These are phyloP conservation scores for Babjeviella inositovora DNA, from an alignment of 805 yeast genomes.

Conservation along the genomic window DNA sequence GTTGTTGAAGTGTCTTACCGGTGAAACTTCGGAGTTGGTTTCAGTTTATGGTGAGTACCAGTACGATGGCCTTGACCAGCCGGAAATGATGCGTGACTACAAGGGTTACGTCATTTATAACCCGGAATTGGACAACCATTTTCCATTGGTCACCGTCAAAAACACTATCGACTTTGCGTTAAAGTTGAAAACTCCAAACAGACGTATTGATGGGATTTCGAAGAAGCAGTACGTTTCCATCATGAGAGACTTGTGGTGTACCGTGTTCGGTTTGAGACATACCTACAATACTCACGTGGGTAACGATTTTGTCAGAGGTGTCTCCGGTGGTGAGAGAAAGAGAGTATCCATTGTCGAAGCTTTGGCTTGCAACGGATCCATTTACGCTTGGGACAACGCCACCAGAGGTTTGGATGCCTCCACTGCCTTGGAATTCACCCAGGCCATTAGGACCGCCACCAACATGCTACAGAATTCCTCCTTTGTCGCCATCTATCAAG, in stretches of 20 bases:
- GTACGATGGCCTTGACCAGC: constrained; percentile 32
- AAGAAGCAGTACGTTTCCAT: constrained; percentile 18
- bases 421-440: constrained; percentile 28
- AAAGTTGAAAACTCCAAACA: constrained; percentile 28
- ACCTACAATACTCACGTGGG: constrained; percentile 46
- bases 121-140: constrained; percentile 33
- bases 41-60: constrained; percentile 19
- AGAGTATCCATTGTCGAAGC: constrained; percentile 52
- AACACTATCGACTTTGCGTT: constrained; percentile 34
- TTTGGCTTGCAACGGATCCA: constrained; percentile 22
- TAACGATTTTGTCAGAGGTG: constrained; percentile 46
- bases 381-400: constrained; percentile 37
- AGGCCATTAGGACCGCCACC: constrained; percentile 24
- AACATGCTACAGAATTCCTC: constrained; percentile 20
- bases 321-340: constrained; percentile 55
- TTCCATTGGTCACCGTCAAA: constrained; percentile 32
- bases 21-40: constrained; percentile 20
- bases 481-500: constrained; percentile 29
- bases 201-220: constrained; percentile 22
- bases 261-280: constrained; percentile 29
- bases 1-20: constrained; percentile 26
- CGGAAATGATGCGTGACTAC: constrained; percentile 26
- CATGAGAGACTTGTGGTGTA: constrained; percentile 19
- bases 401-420: constrained; percentile 35
- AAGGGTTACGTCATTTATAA: constrained; percentile 33